Base-by-base conservation (phyloP, 495 filamentous ascomycete genomes). In the Penicillium goetzii region DNA sequence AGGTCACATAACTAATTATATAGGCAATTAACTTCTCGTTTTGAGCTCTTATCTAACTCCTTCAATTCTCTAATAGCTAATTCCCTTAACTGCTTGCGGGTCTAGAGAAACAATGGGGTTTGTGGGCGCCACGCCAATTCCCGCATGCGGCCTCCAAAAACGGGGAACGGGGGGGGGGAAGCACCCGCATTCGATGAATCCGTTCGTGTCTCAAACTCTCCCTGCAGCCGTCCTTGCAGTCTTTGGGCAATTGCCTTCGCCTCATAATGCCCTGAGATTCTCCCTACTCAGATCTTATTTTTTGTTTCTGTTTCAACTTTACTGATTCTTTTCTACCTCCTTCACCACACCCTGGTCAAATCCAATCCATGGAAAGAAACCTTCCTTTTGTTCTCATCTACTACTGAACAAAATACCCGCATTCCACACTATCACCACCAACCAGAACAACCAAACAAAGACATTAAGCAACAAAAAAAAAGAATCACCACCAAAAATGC, bases 141-240 rank as follows among this genome's bases (percentile, higher is more conserved):
- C 47, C 47, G 47, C 47, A 51, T 28, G 47, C 47, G 47, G 52
- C 30, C 47, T 14, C 2, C 21, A 4, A 8, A 30, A 52, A 8
- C 23, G 25, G 49, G 49, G 25, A n/a, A n/a, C n/a, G n/a, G n/a
- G n/a, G n/a, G n/a, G n/a, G n/a, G 4, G 19, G 61, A 54, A 43
- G 62, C 63, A 56, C 62, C 61, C 19, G 43, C 64, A 67, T 67
- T 67, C 30, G 50, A 53, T 53, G 65, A 58, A 50, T 63, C 58
- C 60, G 61, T 56, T 40, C 53, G 34, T 56, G 53, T 56, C 53
- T 57, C 55, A 57, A 63, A 68, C 64, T 28, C 67, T 69, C 70
- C 67, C 65, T 70, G 65, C 68, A 66, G 60, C 28, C 34, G 65
- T 70, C 67, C 69, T 72, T 70, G 67, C 67, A 71, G 66, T 68